Evolutionary conservation across 768 basidiomycete species (phyloP), one percentile per base, ranked within the genome.

Genomic region (Coprinopsis strossmayeri): DNA sequence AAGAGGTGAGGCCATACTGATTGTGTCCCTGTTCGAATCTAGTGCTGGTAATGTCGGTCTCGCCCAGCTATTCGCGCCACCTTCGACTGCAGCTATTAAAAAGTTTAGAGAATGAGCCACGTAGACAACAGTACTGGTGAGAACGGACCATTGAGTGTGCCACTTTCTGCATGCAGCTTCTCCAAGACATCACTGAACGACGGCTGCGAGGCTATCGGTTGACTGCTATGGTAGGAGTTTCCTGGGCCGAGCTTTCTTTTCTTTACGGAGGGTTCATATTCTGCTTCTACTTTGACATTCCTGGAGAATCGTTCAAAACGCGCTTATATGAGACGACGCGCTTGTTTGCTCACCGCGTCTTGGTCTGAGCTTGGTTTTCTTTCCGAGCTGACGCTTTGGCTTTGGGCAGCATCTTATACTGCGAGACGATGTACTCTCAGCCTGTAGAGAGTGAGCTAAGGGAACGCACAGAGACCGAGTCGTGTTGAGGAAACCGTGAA

Each of bases 51-150:
- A 64, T 7, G 60, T 53, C 2, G 91, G 87, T 37, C 91, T 75
- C 2, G 76, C 64, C 91, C 91, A 93, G 34, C 66, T 63, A 60
- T 86, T 76, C 17, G 85, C 81, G 49, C 89, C 90, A 54, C 89
- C 90, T 64, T 91, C 89, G 9, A 78, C 79, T 40, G 69, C 86
- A 86, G 42, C 13, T 45, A 48, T 27, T 25, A 32, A 3, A 18
- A 11, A 18, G n/a, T n/a, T n/a, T n/a, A n/a, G 39, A 39, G n/a
- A 45, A n/a, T 50, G 23, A 51, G 42, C 5, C 39, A 10, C 34
- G 9, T 21, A 21, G 5, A 35, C 20, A 4, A 44, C n/a, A n/a
- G 41, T 13, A 2, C 3, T 3, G 12, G 9, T 4, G 11, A 5
- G 17, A 34, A 23, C 13, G 12, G 12, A 24, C 25, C 7, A 28